Base-by-base conservation (phyloP, 2,329 filamentous ascomycete species). In the Aspergillus oerlinghausenensis region DNA sequence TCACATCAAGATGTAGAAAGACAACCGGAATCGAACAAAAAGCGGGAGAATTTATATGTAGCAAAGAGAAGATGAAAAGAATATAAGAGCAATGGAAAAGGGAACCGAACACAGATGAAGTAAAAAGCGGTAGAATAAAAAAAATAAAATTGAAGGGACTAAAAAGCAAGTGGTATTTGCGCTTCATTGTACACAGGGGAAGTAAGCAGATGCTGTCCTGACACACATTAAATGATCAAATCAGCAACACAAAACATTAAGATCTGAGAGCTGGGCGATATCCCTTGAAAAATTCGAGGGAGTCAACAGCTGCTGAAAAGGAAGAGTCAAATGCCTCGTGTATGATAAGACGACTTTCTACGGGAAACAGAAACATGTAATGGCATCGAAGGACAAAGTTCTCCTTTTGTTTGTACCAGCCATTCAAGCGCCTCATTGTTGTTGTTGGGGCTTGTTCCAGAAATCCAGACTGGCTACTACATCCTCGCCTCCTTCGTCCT, bases 391-490 rank as follows among this genome's bases (percentile, higher is more conserved):
- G 43, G 52, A 49, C 49, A 57, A 50, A 51, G 47, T 14, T 35
- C 52, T 56, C 60, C 43, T 60, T 54, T 38, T 38, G 32, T 7
- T 38, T 38, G 32, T 6, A 38, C 32, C 32, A 38, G 32, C 54
- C 42, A 38, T 50, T 56, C 57, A 54, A 52, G 48, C 52, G 63
- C 55, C 55, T 58, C 65, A 67, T 50, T 68, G 43, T 47, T 47
- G 64, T 56, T 47, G 64, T 56, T 69, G 70, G 25, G 70, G 68
- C 62, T 79, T 86, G 78, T 86, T 90, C 93, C 93, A 99, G 79
- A 99, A 99, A 77, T 99, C 94, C 70, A 99, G 85, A 60, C 91
- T 92, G 66, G 94, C 92, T 61, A 99, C 89, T 52, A 96, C 87
- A 71, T 99, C 94, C 71, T 95, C 90, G 65, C 94, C 93, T 63